Evolutionary conservation across 192 early-diverging fungal species (phyloP), one percentile per base, ranked within the genome.

Genomic region (Rhizophagus prolifer): DNA sequence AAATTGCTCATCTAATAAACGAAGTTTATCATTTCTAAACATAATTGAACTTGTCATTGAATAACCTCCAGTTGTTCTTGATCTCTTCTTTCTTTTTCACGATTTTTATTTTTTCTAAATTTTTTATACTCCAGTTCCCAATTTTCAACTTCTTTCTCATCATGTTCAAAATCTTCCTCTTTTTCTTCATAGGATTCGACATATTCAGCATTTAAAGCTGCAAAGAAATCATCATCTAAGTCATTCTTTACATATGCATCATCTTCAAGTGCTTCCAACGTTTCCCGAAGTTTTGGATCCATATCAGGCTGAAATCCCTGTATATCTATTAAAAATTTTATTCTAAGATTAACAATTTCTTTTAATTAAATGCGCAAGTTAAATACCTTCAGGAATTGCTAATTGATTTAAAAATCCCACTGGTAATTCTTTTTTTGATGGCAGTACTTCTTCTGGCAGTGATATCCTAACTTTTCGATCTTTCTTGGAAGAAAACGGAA

Each of bases 41-140:
- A 98, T 93, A 58, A 92, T 90, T 8, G 95, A 95, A 21, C 96
- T 96, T 1, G 95, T 92, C 94, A 98, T 95, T 12, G 96, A 97
- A 36, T 93, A 91, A 23, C 86, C 31, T 85, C 2, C 87, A 65
- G 80, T 86, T 50, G 78, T 80, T 74, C 74, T 84, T 81, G 82
- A 79, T 76, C 75, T 77, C 26, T 62, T 70, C 81, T 81, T 21
- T 78, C 83, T 25, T 82, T 73, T 75, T 86, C 76, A 2, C 71
- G 65, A 9, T 64, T 80, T 8, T 82, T 74, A 67, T 84, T 83
- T 13, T 85, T 81, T 64, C 86, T 82, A 77, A 88, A 90, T 75
- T 89, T 89, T 81, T 81, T 82, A 69, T 90, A 90, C 62, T 82
- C 84, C 9, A 84, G 79, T 76, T 91, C 79, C 89, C 86, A 88